These are phyloP conservation scores for Prosopis cineraria DNA, from an alignment of 306 rosid genomes.

Conservation along the genomic window DNA sequence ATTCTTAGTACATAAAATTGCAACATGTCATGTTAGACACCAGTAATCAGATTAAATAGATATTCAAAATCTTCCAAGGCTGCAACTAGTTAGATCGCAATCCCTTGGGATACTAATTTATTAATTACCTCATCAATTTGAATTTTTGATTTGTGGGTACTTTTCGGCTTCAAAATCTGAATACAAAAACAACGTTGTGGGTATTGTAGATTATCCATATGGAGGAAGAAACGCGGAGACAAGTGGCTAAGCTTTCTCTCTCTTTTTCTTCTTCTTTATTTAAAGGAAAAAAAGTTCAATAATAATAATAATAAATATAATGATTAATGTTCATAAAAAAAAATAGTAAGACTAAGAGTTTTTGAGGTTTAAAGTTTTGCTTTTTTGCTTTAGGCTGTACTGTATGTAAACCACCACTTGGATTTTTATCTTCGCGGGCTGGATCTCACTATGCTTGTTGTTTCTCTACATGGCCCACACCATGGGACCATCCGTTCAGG, in stretches of 20 bases:
- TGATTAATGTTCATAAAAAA: too few relatives aligned
- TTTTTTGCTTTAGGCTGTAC: conserved; percentile 36
- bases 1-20: not conserved
- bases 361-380: too few relatives aligned
- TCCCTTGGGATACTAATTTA: conserved; percentile 8
- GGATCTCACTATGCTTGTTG: conserved; percentile 47
- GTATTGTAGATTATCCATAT: too few relatives aligned
- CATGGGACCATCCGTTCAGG: not conserved
- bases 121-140: conserved; percentile 4
- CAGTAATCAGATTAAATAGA: not conserved
- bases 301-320: too few relatives aligned
- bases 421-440: conserved; percentile 55
- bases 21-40: conserved; percentile 13
- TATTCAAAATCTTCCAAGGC: conserved; percentile 28
- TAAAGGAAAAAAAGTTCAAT: not conserved
- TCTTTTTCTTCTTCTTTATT: not conserved
- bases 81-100: conserved; percentile 43
- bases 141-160: not conserved
- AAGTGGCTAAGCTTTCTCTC: conserved; percentile 29
- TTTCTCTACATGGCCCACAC: conserved; percentile 43
- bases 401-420: conserved; percentile 36
- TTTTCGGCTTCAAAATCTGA: conserved; percentile 12
- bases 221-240: conserved; percentile 28
- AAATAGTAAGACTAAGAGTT: too few relatives aligned
- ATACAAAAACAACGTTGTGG: too few relatives aligned